phyloP scores from a whole-genome alignment of 306 rosid genomes.

The Calophaca sinica region DNA sequence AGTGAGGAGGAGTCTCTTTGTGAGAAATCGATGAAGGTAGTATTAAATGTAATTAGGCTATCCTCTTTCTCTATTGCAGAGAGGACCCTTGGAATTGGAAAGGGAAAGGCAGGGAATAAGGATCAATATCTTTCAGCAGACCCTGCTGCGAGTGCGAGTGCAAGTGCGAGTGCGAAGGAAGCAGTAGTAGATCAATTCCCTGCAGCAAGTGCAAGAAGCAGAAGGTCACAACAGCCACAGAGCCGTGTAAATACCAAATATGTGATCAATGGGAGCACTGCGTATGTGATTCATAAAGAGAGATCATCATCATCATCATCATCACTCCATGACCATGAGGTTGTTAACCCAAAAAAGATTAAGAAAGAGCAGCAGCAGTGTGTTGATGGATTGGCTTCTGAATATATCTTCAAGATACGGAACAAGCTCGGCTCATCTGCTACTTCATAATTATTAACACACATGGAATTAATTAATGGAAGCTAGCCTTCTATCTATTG shows the following conservation, averaged over 20 bases:
- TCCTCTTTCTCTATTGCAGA: slow-evolving; percentile 64
- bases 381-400: slow-evolving; percentile 69
- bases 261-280: slow-evolving; percentile 47
- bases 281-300: slow-evolving; percentile 50
- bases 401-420: slow-evolving; percentile 61
- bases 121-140: slow-evolving; percentile 1
- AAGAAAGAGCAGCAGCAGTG: background rate
- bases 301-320: background rate
- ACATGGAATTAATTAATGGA: too few species aligned
- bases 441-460: slow-evolving; percentile 27
- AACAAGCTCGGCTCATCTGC: slow-evolving; percentile 48
- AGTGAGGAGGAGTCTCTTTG: slow-evolving; percentile 53
- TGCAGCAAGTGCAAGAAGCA: slow-evolving; percentile 3
- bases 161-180: too few species aligned
- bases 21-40: slow-evolving; percentile 71
- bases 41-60: slow-evolving; percentile 67
- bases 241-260: slow-evolving; percentile 53
- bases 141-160: too few species aligned
- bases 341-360: too few species aligned
- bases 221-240: slow-evolving; percentile 56
- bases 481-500: too few species aligned
- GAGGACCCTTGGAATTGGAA: slow-evolving; percentile 43
- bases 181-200: background rate
- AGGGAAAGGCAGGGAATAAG: slow-evolving; percentile 16
- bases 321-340: background rate